These are phyloP conservation scores for Samsoniella hepiali DNA, from an alignment of 2,329 filamentous ascomycete genomes.

Conservation along the genomic window DNA sequence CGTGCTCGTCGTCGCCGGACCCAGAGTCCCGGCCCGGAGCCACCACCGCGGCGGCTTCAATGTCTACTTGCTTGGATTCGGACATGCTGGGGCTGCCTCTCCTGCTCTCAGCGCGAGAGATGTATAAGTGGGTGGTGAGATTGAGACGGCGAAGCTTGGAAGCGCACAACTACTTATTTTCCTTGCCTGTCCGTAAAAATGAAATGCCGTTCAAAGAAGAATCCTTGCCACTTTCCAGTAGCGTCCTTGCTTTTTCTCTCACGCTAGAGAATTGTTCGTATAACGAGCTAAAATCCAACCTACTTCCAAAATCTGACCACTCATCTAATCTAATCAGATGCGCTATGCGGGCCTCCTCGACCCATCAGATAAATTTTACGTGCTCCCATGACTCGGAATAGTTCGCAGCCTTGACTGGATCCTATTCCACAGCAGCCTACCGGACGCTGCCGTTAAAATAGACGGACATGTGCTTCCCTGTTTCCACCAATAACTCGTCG, in stretches of 20 bases:
- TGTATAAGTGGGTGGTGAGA: neutral
- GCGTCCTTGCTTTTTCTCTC: neutral
- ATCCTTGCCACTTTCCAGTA: neutral
- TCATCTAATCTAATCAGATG: conserved; percentile 22
- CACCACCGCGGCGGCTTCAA: neutral
- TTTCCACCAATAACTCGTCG: neutral
- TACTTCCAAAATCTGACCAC: neutral
- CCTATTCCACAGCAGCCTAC: neutral
- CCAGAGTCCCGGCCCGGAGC: neutral
- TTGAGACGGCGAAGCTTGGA: neutral
- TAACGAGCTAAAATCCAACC: conserved; percentile 7
- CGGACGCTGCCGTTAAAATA: neutral
- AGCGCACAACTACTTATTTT: neutral
- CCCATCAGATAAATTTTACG: conserved; percentile 11
- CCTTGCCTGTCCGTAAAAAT: neutral
- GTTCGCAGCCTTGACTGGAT: neutral
- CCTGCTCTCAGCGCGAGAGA: too few species aligned
- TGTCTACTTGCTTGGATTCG: neutral
- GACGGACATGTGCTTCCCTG: neutral
- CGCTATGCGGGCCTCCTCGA: conserved; percentile 2
- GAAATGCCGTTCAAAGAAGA: neutral
- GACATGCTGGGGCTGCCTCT: neutral
- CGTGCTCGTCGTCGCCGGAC: neutral
- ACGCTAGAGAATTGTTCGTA: neutral
- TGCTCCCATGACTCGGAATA: neutral